phyloP scores from a whole-genome alignment of 208 protist genomes.

The Crithidia brevicula region DNA sequence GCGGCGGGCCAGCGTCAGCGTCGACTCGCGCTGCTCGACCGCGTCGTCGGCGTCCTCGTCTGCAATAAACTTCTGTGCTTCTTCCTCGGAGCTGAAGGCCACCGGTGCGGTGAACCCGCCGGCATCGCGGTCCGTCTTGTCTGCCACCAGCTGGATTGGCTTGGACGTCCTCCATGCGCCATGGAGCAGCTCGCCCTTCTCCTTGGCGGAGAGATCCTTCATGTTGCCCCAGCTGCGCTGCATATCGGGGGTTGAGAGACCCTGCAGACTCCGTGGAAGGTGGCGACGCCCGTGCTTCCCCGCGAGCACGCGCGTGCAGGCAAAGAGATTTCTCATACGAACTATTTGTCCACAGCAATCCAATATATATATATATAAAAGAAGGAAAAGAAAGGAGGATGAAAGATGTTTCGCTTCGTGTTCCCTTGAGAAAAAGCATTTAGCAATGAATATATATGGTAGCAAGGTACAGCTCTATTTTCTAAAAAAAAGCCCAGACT shows the following conservation, averaged over 20 bases:
- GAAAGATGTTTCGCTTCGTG: no score
- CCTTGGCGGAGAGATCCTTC: slow-evolving; percentile 25
- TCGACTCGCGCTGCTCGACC: slow-evolving; percentile 44
- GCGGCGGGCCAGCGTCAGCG: slow-evolving; percentile 51
- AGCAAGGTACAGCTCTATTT: no score
- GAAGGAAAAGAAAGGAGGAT: no score
- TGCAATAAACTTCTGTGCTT: slow-evolving; percentile 50
- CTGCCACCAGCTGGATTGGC: slow-evolving; percentile 50
- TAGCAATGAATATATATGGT: no score
- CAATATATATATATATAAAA: no score
- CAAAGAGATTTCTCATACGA: no score
- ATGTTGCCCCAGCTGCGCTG: slow-evolving; percentile 46
- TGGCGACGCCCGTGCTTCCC: slow-evolving; percentile 16
- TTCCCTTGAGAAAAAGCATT: no score
- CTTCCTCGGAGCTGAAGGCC: slow-evolving; percentile 68
- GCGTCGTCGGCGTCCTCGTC: slow-evolving; percentile 48
- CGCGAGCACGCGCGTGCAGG: slow-evolving; percentile 20
- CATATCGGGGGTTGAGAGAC: slow-evolving; percentile 38
- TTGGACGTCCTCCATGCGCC: slow-evolving; percentile 54
- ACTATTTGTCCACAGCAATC: no score
- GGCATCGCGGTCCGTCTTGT: slow-evolving; percentile 45
- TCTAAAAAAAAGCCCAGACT: no score
- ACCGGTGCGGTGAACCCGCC: slow-evolving; percentile 40
- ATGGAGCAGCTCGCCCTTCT: slow-evolving; percentile 54
- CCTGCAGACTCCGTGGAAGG: slow-evolving; percentile 23